A percentile compares a stretch with the other conserved stretches of the same genome.
These are phyloP conservation scores for Saccharomycopsis sp. DNA, from an alignment of 805 yeast species.

Conservation along the genomic window DNA sequence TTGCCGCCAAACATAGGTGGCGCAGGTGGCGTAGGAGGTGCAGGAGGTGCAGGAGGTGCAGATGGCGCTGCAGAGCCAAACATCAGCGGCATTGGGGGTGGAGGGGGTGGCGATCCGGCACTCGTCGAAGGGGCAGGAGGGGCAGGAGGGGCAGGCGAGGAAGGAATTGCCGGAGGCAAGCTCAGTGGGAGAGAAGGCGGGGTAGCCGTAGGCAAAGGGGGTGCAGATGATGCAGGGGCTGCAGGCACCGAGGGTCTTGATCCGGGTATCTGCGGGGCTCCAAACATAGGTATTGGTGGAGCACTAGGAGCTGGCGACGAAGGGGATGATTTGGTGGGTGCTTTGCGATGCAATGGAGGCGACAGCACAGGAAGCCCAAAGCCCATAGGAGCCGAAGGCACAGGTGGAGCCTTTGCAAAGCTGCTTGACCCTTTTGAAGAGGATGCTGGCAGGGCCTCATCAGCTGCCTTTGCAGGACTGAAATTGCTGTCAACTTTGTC, in stretches of 20 bases:
- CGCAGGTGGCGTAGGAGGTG: conserved; percentile 27
- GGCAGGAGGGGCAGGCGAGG: conserved; percentile 18
- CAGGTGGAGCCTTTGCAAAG: conserved; percentile 16
- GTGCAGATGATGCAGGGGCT: neutral
- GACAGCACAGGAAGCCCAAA: conserved; percentile 17
- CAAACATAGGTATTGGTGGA: conserved; percentile 18
- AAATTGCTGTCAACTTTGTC: conserved; percentile 30
- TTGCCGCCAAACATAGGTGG: too few relatives aligned
- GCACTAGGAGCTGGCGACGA: conserved; percentile 10
- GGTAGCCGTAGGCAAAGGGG: conserved; percentile 2
- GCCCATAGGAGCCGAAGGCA: neutral
- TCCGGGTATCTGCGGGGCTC: conserved; percentile 21
- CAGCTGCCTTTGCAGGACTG: conserved; percentile 23
- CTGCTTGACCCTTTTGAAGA: conserved; percentile 24
- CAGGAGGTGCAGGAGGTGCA: conserved; percentile 19
- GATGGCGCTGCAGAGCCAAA: conserved; percentile 1
- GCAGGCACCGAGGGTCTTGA: conserved; percentile 5
- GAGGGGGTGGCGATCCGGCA: conserved; percentile 15
- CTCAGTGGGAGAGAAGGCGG: conserved; percentile 24
- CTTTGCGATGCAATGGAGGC: conserved; percentile 23
- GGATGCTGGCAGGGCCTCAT: conserved; percentile 18
- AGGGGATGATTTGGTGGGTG: conserved; percentile 7
- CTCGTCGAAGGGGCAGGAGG: conserved; percentile 18
- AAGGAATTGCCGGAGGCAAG: conserved; percentile 20
- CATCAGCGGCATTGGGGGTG: conserved; percentile 1